Base-by-base conservation (phyloP, 306 rosid genomes). In the Acacia acuminata region DNA sequence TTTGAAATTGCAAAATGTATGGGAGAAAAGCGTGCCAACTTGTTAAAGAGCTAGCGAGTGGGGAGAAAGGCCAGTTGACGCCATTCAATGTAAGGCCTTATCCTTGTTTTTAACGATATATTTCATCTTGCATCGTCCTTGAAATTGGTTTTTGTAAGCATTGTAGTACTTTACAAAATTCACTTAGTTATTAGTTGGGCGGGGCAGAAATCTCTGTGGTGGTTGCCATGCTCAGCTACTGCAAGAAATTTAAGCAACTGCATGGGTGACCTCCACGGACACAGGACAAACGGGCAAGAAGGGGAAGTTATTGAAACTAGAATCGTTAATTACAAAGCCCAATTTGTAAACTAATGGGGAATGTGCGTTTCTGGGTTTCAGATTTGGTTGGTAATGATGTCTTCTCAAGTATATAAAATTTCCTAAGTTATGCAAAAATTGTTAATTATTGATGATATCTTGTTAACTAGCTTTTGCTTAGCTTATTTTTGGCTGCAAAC, bases 21-120 rank as follows among this genome's bases (percentile, higher is more conserved):
- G 97, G 97, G 36, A 87, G 90, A 85, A 93, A 88, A 78, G 97
- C 91, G 60, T 87, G 89, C 81, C 94, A 89, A 76, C 85, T 94
- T 79, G 94, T 94, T 72, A 94, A 87, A 86, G 98, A 93, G 87
- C 71, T 88, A 61, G 80, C 94, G 32, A 82, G 67, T 61, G 86
- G 85, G 38, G 98, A 93, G 71, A 93, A 93, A 84, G 95, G 86
- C 20, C 98, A 94, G 82, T 88, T 94, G 74, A 63, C 88, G 3
- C 90, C 85, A 19, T 94, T 86, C 91, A 93, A 88, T 86, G 98
- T 93, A 84, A 84, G 84, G 13, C 50, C 56, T 3, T 0, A 10
- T 47, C 27, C 34, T 65, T 8, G 64, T 51, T 32, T 53, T 25
- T 20, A 10, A 50, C 48, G 5, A 60, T 30, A 61, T 30, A 77